A percentile compares a stretch with the other conserved stretches of the same genome.
Evolutionary conservation across 805 yeast genomes (phyloP).

Genomic region (Pichia cephalocereana): DNA sequence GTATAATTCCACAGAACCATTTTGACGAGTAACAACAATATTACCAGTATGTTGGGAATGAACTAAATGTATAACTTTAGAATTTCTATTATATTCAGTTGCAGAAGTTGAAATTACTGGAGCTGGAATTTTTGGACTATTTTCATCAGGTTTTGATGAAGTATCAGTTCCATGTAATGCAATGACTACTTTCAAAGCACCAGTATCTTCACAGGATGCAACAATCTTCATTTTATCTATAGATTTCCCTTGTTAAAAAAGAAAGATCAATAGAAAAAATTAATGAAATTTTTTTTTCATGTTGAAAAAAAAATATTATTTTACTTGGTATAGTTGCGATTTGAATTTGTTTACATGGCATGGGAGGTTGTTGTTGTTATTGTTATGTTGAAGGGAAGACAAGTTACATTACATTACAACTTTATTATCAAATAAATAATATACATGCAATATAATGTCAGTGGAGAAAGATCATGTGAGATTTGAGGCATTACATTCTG

Average conservation of each 20-base stretch:
- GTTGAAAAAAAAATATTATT: background rate
- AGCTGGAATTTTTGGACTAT: conserved; percentile 41
- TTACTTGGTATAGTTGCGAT: background rate
- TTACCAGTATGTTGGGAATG: conserved; percentile 21
- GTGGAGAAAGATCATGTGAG: conserved; percentile 14
- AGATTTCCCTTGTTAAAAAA: background rate
- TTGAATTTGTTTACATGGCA: background rate
- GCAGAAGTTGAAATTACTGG: conserved; percentile 29
- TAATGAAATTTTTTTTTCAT: background rate
- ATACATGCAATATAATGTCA: background rate
- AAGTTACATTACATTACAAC: too few species aligned
- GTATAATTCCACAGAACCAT: conserved; percentile 35
- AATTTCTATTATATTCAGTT: conserved; percentile 20
- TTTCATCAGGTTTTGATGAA: conserved; percentile 37
- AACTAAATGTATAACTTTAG: conserved; percentile 28
- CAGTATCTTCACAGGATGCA: conserved; percentile 59
- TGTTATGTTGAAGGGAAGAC: too few species aligned
- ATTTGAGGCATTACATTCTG: conserved; percentile 26
- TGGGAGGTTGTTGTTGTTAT: too few species aligned
- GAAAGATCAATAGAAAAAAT: background rate
- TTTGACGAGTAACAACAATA: conserved; percentile 33
- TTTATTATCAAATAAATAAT: too few species aligned
- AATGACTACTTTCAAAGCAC: conserved; percentile 52
- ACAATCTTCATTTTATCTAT: conserved; percentile 45
- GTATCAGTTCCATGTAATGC: conserved; percentile 73